Evolutionary conservation across 768 basidiomycete species (phyloP).

Genomic region (Naganishia vaughanmartiniae): DNA sequence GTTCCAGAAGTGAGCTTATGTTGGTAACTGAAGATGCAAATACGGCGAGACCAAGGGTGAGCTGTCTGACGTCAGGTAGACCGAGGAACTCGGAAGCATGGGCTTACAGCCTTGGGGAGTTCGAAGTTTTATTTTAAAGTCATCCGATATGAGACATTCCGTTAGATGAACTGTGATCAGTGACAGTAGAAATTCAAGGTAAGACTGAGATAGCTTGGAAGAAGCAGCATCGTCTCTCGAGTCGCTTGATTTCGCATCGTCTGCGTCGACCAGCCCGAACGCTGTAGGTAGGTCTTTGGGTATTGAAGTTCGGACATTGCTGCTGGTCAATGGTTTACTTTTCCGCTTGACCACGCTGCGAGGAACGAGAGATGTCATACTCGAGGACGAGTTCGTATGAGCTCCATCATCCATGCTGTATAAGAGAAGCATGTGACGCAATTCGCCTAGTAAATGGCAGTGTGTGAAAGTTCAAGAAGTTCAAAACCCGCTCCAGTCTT

Average conservation of each 20-base stretch:
- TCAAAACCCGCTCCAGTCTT: too few relatives aligned
- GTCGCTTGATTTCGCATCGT: not conserved
- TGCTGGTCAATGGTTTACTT: not conserved
- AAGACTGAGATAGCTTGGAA: not conserved
- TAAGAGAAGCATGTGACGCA: too few relatives aligned
- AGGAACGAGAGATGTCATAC: not conserved
- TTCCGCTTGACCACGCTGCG: conserved; percentile 9
- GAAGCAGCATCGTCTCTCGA: not conserved
- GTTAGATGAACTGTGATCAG: conserved; percentile 4
- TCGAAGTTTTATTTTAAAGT: not conserved
- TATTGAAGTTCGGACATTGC: not conserved
- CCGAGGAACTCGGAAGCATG: too few relatives aligned
- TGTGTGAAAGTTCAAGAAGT: too few relatives aligned
- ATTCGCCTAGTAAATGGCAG: too few relatives aligned
- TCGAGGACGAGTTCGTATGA: not conserved
- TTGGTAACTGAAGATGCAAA: not conserved
- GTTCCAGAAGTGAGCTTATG: not conserved
- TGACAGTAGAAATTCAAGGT: not conserved
- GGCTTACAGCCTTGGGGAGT: conserved; percentile 22
- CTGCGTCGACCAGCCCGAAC: not conserved
- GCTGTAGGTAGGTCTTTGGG: not conserved
- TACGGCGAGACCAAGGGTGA: not conserved
- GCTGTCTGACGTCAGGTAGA: not conserved
- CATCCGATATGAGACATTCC: conserved; percentile 1
- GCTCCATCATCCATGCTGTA: too few relatives aligned